Conservation (phyloP, 2,329 filamentous ascomycete genomes). For the Sphaerulina vaccinii region DNA sequence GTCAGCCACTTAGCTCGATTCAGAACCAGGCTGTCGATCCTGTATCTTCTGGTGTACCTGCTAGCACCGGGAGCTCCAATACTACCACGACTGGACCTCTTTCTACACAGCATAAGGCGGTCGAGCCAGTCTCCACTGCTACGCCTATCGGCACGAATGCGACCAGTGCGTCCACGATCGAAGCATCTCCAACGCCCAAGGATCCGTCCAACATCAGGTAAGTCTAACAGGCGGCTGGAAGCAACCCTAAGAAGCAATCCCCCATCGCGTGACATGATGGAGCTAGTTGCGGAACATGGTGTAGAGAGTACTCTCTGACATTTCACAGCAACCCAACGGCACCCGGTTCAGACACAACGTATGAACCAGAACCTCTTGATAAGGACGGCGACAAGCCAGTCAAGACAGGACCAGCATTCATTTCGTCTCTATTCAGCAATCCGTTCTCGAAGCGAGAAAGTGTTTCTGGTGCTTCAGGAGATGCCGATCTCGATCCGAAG, state of each 20-base stretch:
- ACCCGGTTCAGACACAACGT: background rate
- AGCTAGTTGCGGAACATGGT: background rate
- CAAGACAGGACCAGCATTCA: background rate
- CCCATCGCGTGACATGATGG: background rate
- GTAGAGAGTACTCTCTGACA: background rate
- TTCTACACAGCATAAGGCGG: background rate
- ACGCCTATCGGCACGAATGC: background rate
- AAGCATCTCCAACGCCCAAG: background rate
- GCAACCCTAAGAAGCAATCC: background rate
- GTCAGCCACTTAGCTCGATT: background rate
- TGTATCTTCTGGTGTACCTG: background rate
- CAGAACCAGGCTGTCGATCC: background rate
- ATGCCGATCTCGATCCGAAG: conserved; percentile 7
- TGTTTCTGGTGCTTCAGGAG: conserved; percentile 9
- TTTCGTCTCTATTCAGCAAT: conserved; percentile 13
- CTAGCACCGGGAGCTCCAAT: no score
- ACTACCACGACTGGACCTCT: no score
- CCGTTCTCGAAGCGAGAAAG: conserved; percentile 14
- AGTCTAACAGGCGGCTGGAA: no score
- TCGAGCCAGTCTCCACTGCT: background rate
- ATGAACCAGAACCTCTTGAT: background rate
- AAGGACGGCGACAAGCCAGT: conserved; percentile 1
- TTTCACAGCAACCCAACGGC: background rate
- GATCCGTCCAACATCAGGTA: background rate
- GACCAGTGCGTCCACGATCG: background rate